Percentiles rank a stretch among this genome's conserved stretches.
phyloP scores from a whole-genome alignment of 192 early-diverging fungal species.

The Linnemannia elongata region DNA sequence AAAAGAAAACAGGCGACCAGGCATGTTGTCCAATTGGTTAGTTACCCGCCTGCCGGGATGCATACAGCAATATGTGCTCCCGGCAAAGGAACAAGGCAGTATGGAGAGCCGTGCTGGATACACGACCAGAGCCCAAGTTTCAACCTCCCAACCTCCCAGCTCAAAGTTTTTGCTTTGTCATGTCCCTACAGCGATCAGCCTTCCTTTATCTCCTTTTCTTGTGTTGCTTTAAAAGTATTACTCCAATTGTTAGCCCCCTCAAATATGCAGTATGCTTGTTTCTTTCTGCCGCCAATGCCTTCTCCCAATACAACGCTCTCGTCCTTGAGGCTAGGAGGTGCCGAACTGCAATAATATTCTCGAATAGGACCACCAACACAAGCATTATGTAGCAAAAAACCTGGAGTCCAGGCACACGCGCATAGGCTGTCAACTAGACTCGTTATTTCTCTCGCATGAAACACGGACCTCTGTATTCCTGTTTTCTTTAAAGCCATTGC shows the following conservation, averaged over 20 bases:
- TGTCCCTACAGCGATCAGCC: neutral
- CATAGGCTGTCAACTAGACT: too few relatives aligned
- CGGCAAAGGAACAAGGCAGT: neutral
- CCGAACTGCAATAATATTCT: neutral
- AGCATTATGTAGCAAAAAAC: too few relatives aligned
- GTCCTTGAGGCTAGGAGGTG: neutral
- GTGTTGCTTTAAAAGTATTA: neutral
- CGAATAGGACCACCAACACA: too few relatives aligned
- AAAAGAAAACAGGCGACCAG: too few relatives aligned
- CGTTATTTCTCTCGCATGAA: too few relatives aligned
- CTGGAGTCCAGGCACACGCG: too few relatives aligned
- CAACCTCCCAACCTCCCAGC: too few relatives aligned
- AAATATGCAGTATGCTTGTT: neutral
- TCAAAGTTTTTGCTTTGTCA: neutral
- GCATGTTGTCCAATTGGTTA: neutral
- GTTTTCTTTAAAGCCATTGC: too few relatives aligned
- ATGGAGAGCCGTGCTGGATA: too few relatives aligned
- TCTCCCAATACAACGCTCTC: neutral
- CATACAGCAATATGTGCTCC: neutral
- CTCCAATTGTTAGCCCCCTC: neutral
- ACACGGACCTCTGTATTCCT: too few relatives aligned
- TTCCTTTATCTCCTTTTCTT: neutral
- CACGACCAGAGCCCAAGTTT: neutral
- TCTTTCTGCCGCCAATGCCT: neutral
- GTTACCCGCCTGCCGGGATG: neutral